Conservation (phyloP, 805 yeast genomes). For the Candida ipomoeae region DNA sequence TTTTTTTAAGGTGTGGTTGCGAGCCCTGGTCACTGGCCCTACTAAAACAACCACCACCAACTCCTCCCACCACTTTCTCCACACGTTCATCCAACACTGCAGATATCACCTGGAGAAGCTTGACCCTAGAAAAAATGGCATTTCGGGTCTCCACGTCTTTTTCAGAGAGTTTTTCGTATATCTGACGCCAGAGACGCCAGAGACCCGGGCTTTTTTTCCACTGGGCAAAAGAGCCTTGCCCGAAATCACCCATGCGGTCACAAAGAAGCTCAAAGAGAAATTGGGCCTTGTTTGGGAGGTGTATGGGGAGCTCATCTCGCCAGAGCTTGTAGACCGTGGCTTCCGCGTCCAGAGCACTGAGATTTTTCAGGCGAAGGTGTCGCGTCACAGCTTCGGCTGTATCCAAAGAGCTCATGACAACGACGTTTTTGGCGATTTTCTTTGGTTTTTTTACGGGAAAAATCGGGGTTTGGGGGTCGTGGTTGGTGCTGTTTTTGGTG, state of each 20-base stretch:
- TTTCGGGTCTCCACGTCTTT: slow-evolving; percentile 29
- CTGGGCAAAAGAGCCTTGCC: slow-evolving; percentile 25
- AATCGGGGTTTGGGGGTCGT: neutral
- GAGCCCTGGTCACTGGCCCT: neutral
- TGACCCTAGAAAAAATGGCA: slow-evolving; percentile 35
- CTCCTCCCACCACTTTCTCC: neutral
- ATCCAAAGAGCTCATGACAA: slow-evolving; percentile 1
- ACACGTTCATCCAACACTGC: slow-evolving; percentile 11
- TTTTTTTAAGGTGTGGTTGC: neutral
- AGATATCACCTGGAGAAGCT: slow-evolving; percentile 16
- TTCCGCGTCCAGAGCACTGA: slow-evolving; percentile 40
- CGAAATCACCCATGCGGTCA: slow-evolving; percentile 56
- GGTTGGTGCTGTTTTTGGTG: neutral
- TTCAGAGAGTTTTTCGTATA: slow-evolving; percentile 32
- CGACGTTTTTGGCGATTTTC: too few species aligned
- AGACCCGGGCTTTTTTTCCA: slow-evolving; percentile 42
- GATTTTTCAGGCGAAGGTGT: slow-evolving; percentile 52
- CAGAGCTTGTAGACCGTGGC: slow-evolving; percentile 29
- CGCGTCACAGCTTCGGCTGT: slow-evolving; percentile 50
- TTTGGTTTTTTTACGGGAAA: neutral
- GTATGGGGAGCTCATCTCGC: slow-evolving; percentile 30
- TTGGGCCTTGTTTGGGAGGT: slow-evolving; percentile 50
- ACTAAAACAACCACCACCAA: too few species aligned
- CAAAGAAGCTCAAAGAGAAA: slow-evolving; percentile 58
- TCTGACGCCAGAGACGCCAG: slow-evolving; percentile 48